Evolutionary conservation across 164 flowering plant genomes (phyloP), one percentile per base, ranked within the genome.

Genomic region (Piper longum): DNA sequence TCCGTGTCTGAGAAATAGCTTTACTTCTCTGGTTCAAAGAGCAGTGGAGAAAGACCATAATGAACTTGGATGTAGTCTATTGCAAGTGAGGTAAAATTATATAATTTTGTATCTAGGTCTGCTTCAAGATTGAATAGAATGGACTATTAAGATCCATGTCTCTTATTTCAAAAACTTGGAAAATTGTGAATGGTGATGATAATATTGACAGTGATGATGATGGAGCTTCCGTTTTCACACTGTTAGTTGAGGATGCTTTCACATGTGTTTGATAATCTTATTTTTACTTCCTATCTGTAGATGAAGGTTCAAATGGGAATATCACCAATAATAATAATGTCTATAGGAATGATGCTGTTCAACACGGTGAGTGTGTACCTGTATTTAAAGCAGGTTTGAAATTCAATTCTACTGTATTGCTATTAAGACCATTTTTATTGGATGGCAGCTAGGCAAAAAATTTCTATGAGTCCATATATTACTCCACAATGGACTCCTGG

Each of bases 391-490:
- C 48, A 48, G 14, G 3, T 48, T 48, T 9, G 3, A 5, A 48
- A 48, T 12, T 5, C 14, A 2, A 14, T 12, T 2, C 12, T 48
- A 9, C 52, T 48, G 11, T 48, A 5, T 48, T 48, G 52, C 52
- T 8, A 48, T 67, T 4, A 55, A 42, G 51, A 63, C 26, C 43
- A 8, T 19, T 7, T n/a, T 70, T 61, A 26, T 64, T 56, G 45
- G 61, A 26, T 81, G 86, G 96, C 72, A 16, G 67, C 83, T 41
- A 77, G 75, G 69, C 78, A 76, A 62, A 81, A 71, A 65, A 87
- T 78, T 72, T 84, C 96, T n/a, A 64, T 82, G 45, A 83, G 91
- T 66, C 89, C 97, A 64, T 88, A 85, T 75, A 84, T 84, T 63
- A 83, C 89, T 45, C 54, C 7, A 26, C 16, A 14, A 4, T 43